phyloP scores from a whole-genome alignment of 208 protist species.

The Entamoeba histolytica region DNA sequence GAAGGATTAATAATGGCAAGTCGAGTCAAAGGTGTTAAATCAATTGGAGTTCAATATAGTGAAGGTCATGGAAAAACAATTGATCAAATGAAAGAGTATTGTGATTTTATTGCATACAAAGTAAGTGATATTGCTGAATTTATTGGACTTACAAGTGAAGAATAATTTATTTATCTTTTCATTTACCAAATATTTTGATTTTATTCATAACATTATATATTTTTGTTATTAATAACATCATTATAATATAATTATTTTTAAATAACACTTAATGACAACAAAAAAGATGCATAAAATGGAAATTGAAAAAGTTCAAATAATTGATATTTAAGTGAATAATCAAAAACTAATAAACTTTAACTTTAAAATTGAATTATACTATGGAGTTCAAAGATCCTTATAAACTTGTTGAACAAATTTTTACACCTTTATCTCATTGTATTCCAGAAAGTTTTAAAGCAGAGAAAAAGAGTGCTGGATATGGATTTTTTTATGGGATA shows the following conservation, averaged over 20 bases:
- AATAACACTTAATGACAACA: too few species aligned
- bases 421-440: background rate
- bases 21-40: background rate
- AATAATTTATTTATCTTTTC: background rate
- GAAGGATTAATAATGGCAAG: background rate
- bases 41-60: background rate
- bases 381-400: background rate
- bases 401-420: background rate
- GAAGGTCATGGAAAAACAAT: background rate
- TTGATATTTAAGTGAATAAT: background rate
- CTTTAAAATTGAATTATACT: background rate
- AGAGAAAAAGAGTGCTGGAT: background rate
- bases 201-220: too few species aligned
- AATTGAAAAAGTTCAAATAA: background rate
- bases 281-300: too few species aligned
- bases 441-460: background rate
- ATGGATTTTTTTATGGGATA: background rate
- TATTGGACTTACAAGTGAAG: background rate
- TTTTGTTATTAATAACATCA: too few species aligned
- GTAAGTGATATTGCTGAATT: background rate
- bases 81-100: background rate
- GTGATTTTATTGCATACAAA: background rate
- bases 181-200: too few species aligned
- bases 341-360: background rate
- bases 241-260: too few species aligned